These are phyloP conservation scores for Arabidopsis lyrata DNA, from an alignment of 441 rosid species.

Conservation along the genomic window DNA sequence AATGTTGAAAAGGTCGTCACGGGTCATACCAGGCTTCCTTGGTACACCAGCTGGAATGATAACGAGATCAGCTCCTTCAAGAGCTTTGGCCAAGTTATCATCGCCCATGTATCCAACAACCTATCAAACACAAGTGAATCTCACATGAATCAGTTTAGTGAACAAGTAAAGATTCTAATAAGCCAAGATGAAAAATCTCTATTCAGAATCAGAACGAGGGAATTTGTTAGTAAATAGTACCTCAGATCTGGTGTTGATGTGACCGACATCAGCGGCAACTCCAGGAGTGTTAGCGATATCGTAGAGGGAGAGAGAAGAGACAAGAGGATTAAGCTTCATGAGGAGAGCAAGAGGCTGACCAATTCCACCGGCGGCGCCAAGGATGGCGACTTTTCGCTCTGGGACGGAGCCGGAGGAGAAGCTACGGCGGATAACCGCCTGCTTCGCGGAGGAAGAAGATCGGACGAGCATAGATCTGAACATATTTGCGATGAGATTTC, in stretches of 20 bases:
- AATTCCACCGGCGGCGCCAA: slow-evolving; percentile 96
- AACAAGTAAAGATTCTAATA: background rate
- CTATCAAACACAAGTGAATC: slow-evolving; percentile 43
- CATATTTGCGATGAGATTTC: slow-evolving; percentile 39
- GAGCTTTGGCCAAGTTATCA: slow-evolving; percentile 74
- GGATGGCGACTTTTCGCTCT: slow-evolving; percentile 77
- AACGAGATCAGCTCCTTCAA: slow-evolving; percentile 84
- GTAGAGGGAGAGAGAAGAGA: slow-evolving; percentile 77
- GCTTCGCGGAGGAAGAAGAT: slow-evolving; percentile 50
- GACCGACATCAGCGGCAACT: slow-evolving; percentile 94
- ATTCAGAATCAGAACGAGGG: background rate
- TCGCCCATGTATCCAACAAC: slow-evolving; percentile 77
- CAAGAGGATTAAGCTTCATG: slow-evolving; percentile 94
- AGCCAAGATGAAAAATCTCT: background rate
- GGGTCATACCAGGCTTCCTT: slow-evolving; percentile 96
- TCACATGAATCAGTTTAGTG: background rate
- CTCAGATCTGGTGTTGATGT: slow-evolving; percentile 89
- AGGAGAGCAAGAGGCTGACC: slow-evolving; percentile 93
- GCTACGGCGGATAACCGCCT: slow-evolving; percentile 59
- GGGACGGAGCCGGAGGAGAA: slow-evolving; percentile 70
- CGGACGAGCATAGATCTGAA: slow-evolving; percentile 52
- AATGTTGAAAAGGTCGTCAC: slow-evolving; percentile 95
- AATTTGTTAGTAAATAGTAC: slow-evolving; percentile 41
- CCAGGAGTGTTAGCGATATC: slow-evolving; percentile 92
- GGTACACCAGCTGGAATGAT: slow-evolving; percentile 97